These are phyloP conservation scores for Pseudopithomyces maydicus DNA, from an alignment of 2,329 filamentous ascomycete species.

Conservation along the genomic window DNA sequence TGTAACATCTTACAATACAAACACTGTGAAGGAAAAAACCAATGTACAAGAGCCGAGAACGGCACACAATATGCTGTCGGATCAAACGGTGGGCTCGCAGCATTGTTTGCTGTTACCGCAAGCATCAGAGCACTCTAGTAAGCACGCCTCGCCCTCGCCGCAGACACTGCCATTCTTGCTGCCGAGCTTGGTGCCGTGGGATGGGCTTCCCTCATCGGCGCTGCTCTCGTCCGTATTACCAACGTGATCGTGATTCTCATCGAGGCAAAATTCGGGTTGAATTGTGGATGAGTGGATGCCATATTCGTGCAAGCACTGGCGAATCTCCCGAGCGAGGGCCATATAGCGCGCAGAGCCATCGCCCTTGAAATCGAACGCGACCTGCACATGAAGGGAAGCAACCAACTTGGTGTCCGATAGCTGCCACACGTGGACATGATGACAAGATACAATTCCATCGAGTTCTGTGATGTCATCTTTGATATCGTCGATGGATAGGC, in stretches of 20 bases:
- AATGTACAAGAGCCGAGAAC: too few species aligned
- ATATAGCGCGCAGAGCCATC: conserved; percentile 83
- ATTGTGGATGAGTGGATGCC: conserved; percentile 98
- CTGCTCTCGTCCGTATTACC: conserved; percentile 33
- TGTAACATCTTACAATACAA: background rate
- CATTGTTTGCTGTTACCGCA: conserved; percentile 50
- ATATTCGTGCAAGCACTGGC: conserved; percentile 89
- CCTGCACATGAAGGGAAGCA: conserved; percentile 90
- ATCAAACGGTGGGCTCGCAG: conserved; percentile 39
- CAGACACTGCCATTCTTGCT: conserved; percentile 45
- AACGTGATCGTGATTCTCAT: conserved; percentile 51
- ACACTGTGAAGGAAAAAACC: background rate
- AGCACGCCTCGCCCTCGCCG: conserved; percentile 43
- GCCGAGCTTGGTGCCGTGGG: conserved; percentile 22
- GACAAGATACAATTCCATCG: conserved; percentile 84
- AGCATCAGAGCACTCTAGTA: conserved; percentile 51
- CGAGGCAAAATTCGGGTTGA: conserved; percentile 78
- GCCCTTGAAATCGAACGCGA: conserved; percentile 86
- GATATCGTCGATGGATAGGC: conserved; percentile 87
- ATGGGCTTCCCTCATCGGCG: conserved; percentile 28
- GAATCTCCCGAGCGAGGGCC: conserved; percentile 80
- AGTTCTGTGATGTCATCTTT: conserved; percentile 87
- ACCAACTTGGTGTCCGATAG: conserved; percentile 93
- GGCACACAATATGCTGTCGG: background rate
- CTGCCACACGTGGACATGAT: conserved; percentile 98